A percentile compares a stretch with the other conserved stretches of the same genome.
phyloP scores from a whole-genome alignment of 163 green algal genomes.

The Chlamydomonas reinhardtii region DNA sequence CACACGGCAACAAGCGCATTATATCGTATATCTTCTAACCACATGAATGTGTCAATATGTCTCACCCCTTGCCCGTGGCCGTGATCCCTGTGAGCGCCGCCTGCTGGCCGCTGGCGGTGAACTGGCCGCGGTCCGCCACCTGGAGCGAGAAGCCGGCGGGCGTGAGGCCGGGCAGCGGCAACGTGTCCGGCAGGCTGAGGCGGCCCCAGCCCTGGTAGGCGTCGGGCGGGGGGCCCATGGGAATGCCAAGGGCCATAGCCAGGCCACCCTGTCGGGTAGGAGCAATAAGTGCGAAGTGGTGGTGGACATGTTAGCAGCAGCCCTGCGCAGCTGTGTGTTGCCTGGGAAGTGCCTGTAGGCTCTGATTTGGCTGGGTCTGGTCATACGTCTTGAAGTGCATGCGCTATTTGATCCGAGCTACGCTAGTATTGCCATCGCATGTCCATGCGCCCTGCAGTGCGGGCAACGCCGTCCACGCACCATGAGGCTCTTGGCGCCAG shows the following conservation, averaged over 20 bases:
- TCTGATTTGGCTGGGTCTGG: too few relatives aligned
- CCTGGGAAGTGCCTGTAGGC: not conserved
- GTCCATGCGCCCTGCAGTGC: too few relatives aligned
- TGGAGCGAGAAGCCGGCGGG: not conserved
- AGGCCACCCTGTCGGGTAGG: conserved; percentile 2
- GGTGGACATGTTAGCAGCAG: too few relatives aligned
- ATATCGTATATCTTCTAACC: too few relatives aligned
- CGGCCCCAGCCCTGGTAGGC: conserved; percentile 34
- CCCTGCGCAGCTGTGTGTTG: not conserved
- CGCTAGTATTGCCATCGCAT: too few relatives aligned
- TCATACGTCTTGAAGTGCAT: too few relatives aligned
- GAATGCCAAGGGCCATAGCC: not conserved
- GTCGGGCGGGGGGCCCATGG: conserved; percentile 21
- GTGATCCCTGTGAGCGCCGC: not conserved
- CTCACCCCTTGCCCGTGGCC: conserved; percentile 29
- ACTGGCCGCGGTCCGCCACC: conserved; percentile 5
- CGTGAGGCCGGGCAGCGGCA: conserved; percentile 30
- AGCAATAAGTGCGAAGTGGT: not conserved
- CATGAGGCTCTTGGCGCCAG: not conserved
- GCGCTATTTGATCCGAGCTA: too few relatives aligned
- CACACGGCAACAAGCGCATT: too few relatives aligned
- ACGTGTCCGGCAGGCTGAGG: conserved; percentile 2
- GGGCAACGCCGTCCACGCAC: not conserved
- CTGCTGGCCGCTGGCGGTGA: not conserved
- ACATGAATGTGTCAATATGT: too few relatives aligned